phyloP scores from a whole-genome alignment of 139 green algal species.

The Trebouxia sp. region DNA sequence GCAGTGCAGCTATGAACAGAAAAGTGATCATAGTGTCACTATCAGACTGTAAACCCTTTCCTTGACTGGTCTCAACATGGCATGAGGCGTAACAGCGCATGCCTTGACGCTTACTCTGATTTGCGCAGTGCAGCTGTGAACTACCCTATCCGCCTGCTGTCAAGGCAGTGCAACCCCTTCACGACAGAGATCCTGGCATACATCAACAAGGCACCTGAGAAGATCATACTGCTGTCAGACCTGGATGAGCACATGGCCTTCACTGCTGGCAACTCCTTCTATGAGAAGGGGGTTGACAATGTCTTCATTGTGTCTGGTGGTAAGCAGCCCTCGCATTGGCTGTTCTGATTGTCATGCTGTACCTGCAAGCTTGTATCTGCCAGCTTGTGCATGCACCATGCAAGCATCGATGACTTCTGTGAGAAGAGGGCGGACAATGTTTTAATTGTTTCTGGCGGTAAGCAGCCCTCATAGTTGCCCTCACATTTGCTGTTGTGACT shows the following conservation, averaged over 20 bases:
- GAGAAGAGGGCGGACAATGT: slow-evolving; percentile 35
- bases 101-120: too few species aligned
- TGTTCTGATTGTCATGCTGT: not conserved
- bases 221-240: slow-evolving; percentile 34
- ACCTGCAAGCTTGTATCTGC: not conserved
- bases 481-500: not conserved
- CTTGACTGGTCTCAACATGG: not conserved
- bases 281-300: slow-evolving; percentile 36
- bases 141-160: slow-evolving; percentile 30
- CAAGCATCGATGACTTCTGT: too few species aligned
- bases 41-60: not conserved
- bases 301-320: slow-evolving; percentile 29
- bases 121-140: slow-evolving; percentile 1
- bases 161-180: slow-evolving; percentile 28
- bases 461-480: too few species aligned
- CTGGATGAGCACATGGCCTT: slow-evolving; percentile 18
- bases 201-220: slow-evolving; percentile 9
- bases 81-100: not conserved
- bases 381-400: too few species aligned
- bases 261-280: slow-evolving; percentile 16
- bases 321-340: too few species aligned
- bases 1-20: slow-evolving; percentile 13
- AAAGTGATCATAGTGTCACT: not conserved
- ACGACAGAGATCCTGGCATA: slow-evolving; percentile 32
- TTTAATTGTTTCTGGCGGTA: slow-evolving; percentile 30